Conservation (phyloP, 2,329 filamentous ascomycete genomes). For the Sphaerulina musiva region DNA sequence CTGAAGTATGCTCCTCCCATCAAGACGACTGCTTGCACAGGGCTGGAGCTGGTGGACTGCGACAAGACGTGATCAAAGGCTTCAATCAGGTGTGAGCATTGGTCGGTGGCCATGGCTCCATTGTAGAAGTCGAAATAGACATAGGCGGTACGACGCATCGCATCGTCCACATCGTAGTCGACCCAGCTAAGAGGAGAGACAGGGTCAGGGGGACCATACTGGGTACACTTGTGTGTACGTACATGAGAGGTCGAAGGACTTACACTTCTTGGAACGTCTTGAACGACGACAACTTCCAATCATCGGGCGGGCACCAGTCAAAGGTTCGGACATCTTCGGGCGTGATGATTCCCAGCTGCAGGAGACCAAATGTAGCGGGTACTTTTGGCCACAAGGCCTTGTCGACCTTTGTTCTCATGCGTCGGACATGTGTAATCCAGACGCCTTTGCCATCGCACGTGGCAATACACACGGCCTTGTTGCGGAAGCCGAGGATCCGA, state of each 20-base stretch:
- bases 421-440: slow-evolving; percentile 40
- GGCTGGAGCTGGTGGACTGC: slow-evolving; percentile 26
- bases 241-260: not conserved
- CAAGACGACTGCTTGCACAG: slow-evolving; percentile 36
- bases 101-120: slow-evolving; percentile 39
- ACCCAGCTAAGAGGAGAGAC: slow-evolving; percentile 26
- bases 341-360: slow-evolving; percentile 33
- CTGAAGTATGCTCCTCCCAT: slow-evolving; percentile 42
- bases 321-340: slow-evolving; percentile 15
- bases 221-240: no score
- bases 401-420: slow-evolving; percentile 37
- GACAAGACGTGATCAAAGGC: slow-evolving; percentile 35
- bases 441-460: slow-evolving; percentile 38
- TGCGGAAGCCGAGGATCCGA: slow-evolving; percentile 35
- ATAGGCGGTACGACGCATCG: slow-evolving; percentile 33
- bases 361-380: slow-evolving; percentile 34
- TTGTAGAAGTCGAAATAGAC: slow-evolving; percentile 43
- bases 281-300: slow-evolving; percentile 30
- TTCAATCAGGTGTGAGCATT: slow-evolving; percentile 36
- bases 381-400: slow-evolving; percentile 40
- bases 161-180: slow-evolving; percentile 32
- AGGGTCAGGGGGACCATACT: not conserved
- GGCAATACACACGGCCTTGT: slow-evolving; percentile 33
- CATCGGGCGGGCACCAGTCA: slow-evolving; percentile 17
- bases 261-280: slow-evolving; percentile 37